Base-by-base conservation (phyloP, 1,284 basidiomycete genomes). In the Rhodofomes roseus region DNA sequence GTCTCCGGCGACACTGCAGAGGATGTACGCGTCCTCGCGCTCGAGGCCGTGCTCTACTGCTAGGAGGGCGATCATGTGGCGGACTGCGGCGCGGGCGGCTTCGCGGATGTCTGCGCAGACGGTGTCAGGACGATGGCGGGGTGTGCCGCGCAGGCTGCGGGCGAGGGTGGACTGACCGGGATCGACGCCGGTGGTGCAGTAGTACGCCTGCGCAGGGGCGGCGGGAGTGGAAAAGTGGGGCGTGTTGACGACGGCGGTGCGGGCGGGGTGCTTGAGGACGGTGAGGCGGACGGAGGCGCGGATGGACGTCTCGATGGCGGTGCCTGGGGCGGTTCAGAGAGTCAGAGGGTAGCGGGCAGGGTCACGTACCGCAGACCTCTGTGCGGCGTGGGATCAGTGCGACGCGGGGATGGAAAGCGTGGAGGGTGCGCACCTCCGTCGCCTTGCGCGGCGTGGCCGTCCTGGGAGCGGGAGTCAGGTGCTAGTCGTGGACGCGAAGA, bases 371-470 rank as follows among this genome's bases (percentile, higher is more conserved):
- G 61, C 81, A 84, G 54, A 84, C 81, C 74, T 85, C 83, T 83
- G 60, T 4, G 27, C 3, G 16, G 9, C 11, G 7, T 22, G 5
- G 7, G 5, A 51, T 16, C 2, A 39, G 46, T 62, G 20, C 8
- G 41, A 55, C 7, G 27, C 20, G 54, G 12, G 23, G 12, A 27
- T 54, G 3, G 18, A 71, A 34, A 4, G 11, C 5, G 11, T 34
- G 4, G 31, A 11, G 31, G 5, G 31, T 11, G 11, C 77, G 62
- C 61, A 83, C 84, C 84, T 68, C 85, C 85, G 64, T 86, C 85
- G 7, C 85, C 85, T 71, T 86, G 85, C 2, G 81, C 84, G 6
- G 83, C 84, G 70, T 86, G 85, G 0, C 85, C 85, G 61, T 87
- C 85, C 83, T 85, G 58, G 14, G 34, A 1, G 58, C 14, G n/a